Percentiles rank a stretch among this genome's conserved stretches.
These are phyloP conservation scores for Fraxinus pennsylvanica DNA, from an alignment of 257 asterid genomes.

Conservation along the genomic window DNA sequence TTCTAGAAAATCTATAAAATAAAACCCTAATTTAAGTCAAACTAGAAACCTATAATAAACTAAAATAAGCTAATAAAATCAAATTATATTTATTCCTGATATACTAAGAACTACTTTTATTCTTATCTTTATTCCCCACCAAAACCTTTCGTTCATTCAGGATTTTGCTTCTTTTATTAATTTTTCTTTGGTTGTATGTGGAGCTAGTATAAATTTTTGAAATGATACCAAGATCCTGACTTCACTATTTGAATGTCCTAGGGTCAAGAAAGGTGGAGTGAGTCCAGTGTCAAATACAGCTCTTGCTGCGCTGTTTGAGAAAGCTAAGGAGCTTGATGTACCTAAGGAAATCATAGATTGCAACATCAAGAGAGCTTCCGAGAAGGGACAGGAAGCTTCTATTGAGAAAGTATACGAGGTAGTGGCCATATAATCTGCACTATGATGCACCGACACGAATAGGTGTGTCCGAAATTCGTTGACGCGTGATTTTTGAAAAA, in stretches of 20 bases:
- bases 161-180: background rate
- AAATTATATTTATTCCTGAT: no score
- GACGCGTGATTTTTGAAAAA: no score
- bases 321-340: constrained; percentile 87
- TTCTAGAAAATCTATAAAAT: no score
- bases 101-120: no score
- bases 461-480: background rate
- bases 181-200: background rate
- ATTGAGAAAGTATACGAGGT: constrained; percentile 91
- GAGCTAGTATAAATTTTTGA: background rate
- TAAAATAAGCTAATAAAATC: no score
- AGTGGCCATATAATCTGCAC: background rate
- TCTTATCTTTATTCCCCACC: no score
- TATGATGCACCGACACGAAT: background rate
- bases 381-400: constrained; percentile 87
- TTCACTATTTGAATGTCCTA: constrained; percentile 30
- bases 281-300: constrained; percentile 72
- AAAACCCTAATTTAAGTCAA: no score
- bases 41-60: no score
- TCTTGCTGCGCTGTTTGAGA: constrained; percentile 76
- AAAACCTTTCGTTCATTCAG: background rate
- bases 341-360: constrained; percentile 86
- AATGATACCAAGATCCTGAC: background rate
- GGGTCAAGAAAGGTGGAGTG: constrained; percentile 88
- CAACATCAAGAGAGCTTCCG: constrained; percentile 85